Evolutionary conservation across 2,329 filamentous ascomycete species (phyloP).

Genomic region (Fusarium stilboides): DNA sequence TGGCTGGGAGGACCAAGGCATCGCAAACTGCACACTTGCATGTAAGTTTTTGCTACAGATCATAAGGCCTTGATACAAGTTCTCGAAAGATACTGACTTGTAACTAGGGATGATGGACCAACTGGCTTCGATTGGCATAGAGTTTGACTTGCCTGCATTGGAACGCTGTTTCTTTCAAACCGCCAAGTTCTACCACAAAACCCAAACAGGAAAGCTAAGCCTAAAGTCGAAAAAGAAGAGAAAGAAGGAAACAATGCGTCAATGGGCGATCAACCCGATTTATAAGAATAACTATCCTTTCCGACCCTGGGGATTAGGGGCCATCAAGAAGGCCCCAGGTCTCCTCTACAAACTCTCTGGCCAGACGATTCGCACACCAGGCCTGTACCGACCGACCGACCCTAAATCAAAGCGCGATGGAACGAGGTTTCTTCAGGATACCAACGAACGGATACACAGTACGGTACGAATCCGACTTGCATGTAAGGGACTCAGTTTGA

Average conservation of each 20-base stretch:
- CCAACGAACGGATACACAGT: slow-evolving; percentile 70
- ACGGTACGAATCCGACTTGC: slow-evolving; percentile 69
- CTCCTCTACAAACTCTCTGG: slow-evolving; percentile 63
- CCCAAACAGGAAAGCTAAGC: slow-evolving; percentile 21
- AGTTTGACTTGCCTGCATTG: slow-evolving; percentile 62
- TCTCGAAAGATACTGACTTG: background rate
- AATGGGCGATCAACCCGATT: slow-evolving; percentile 66
- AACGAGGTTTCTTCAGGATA: slow-evolving; percentile 62
- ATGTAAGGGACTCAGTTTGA: slow-evolving; percentile 64
- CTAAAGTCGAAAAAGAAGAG: slow-evolving; percentile 36
- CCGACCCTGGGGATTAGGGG: slow-evolving; percentile 65
- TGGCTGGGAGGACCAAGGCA: slow-evolving; percentile 70
- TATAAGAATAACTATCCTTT: slow-evolving; percentile 63
- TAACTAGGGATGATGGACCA: slow-evolving; percentile 70
- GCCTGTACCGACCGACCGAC: slow-evolving; percentile 63
- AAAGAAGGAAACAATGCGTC: slow-evolving; percentile 21
- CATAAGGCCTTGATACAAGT: background rate
- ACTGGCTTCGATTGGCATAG: slow-evolving; percentile 65
- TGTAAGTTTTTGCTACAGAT: slow-evolving; percentile 51
- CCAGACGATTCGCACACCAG: slow-evolving; percentile 61
- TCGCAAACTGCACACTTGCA: slow-evolving; percentile 57
- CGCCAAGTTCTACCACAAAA: slow-evolving; percentile 52
- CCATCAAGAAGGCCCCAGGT: slow-evolving; percentile 58
- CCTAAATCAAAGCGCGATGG: slow-evolving; percentile 56
- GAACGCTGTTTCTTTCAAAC: slow-evolving; percentile 58